Evolutionary conservation across 2,329 filamentous ascomycete species (phyloP).

Genomic region (Ophiosphaerella narmari): DNA sequence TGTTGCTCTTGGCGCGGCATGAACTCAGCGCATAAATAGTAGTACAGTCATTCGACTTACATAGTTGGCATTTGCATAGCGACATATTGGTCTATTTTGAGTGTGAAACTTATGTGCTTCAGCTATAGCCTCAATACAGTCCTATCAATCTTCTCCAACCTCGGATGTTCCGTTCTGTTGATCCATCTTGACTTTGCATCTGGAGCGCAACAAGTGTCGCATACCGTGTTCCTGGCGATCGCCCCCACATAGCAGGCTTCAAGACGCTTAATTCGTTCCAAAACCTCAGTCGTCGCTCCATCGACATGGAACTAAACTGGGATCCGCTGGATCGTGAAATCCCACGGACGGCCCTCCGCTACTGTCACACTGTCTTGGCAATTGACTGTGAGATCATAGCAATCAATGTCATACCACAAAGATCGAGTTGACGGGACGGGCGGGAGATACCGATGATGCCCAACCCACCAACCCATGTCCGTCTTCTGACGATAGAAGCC

Average conservation of each 20-base stretch:
- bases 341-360: background rate
- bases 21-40: background rate
- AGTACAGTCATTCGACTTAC: background rate
- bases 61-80: background rate
- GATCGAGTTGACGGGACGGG: too few species aligned
- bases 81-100: background rate
- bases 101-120: background rate
- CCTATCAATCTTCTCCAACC: background rate
- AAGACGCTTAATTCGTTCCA: background rate
- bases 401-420: too few species aligned
- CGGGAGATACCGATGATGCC: too few species aligned
- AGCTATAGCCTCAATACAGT: background rate
- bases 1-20: slow-evolving; percentile 30
- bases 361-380: background rate
- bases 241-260: background rate
- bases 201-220: background rate
- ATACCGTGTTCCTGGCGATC: background rate
- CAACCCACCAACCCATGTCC: too few species aligned
- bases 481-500: too few species aligned
- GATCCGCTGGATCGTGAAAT: background rate
- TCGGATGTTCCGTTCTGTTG: background rate
- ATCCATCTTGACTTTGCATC: background rate
- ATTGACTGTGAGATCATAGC: background rate
- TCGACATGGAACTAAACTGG: background rate
- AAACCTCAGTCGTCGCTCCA: background rate